Conservation (phyloP, 2,329 filamentous ascomycete species). For the Beauveria australis region DNA sequence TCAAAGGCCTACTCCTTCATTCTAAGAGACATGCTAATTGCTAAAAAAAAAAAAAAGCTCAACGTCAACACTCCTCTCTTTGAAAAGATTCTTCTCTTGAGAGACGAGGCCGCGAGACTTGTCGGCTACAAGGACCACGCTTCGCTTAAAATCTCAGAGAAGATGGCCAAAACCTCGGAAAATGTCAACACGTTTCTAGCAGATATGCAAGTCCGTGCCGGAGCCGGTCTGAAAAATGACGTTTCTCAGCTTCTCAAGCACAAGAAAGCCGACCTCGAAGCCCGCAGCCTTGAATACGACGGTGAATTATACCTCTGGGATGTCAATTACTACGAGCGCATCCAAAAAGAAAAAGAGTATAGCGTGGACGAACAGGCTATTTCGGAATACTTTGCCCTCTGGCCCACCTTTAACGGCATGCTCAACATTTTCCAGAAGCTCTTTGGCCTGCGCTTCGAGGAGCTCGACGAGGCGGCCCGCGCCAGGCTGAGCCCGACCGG, state of each 20-base stretch:
- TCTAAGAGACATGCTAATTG: neutral
- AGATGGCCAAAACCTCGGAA: constrained; percentile 73
- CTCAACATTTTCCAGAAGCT: constrained; percentile 3
- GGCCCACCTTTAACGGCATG: constrained; percentile 64
- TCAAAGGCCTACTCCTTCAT: no score
- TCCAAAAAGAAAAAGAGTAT: constrained; percentile 75
- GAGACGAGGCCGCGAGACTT: constrained; percentile 70
- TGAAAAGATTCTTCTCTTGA: constrained; percentile 63
- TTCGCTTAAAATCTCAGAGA: constrained; percentile 66
- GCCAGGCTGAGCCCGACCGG: constrained; percentile 56
- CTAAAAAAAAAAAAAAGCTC: constrained; percentile 35
- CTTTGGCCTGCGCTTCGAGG: constrained; percentile 50
- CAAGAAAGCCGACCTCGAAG: constrained; percentile 62
- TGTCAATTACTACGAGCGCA: constrained; percentile 67
- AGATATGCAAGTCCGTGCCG: constrained; percentile 59
- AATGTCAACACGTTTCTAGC: constrained; percentile 65
- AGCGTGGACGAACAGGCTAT: constrained; percentile 72
- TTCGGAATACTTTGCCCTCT: constrained; percentile 75
- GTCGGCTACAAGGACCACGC: constrained; percentile 73
- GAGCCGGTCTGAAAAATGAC: constrained; percentile 62
- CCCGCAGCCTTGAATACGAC: constrained; percentile 52
- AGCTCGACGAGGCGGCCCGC: constrained; percentile 59
- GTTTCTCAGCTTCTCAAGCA: constrained; percentile 60
- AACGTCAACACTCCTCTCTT: constrained; percentile 67
- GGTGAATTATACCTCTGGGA: constrained; percentile 78